Percentiles rank a stretch among this genome's conserved stretches.
These are phyloP conservation scores for Colletotrichum trifolii DNA, from an alignment of 2,329 filamentous ascomycete species.

Conservation along the genomic window DNA sequence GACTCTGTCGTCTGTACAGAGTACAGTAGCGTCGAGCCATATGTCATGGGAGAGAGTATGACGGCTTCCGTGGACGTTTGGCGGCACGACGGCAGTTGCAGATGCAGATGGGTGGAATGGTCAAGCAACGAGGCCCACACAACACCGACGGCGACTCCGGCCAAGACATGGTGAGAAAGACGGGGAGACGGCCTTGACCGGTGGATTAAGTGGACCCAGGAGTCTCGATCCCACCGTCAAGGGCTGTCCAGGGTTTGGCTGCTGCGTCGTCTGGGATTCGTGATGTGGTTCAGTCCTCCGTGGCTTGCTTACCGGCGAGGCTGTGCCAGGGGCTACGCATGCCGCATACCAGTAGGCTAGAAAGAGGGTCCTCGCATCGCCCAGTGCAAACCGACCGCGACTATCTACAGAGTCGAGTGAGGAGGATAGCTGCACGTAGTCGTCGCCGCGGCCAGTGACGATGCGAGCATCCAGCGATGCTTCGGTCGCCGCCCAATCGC, in stretches of 20 bases:
- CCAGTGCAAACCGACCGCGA: conserved; percentile 5
- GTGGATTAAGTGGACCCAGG: conserved; percentile 25
- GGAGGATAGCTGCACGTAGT: conserved; percentile 8
- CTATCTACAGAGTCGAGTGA: neutral
- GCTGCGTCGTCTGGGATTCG: conserved; percentile 13
- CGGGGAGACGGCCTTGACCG: conserved; percentile 33
- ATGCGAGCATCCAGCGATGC: conserved; percentile 7
- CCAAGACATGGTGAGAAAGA: conserved; percentile 27
- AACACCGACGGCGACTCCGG: conserved; percentile 36
- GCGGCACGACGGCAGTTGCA: conserved; percentile 29
- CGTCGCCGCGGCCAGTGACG: conserved; percentile 17
- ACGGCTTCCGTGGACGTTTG: conserved; percentile 6
- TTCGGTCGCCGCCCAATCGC: conserved; percentile 38
- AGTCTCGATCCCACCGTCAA: conserved; percentile 29
- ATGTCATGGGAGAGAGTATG: conserved; percentile 12
- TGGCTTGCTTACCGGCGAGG: conserved; percentile 36
- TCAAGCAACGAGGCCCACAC: conserved; percentile 23
- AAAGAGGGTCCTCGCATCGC: conserved; percentile 23
- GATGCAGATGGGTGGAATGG: conserved; percentile 26
- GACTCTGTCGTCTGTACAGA: neutral
- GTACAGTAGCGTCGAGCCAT: neutral
- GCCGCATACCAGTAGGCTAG: too few species aligned
- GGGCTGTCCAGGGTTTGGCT: conserved; percentile 5
- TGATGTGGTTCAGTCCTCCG: conserved; percentile 34
- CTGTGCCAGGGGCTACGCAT: conserved; percentile 32